Evolutionary conservation across 1,139 yeast genomes (phyloP).

Genomic region (Geotrichum restrictum): DNA sequence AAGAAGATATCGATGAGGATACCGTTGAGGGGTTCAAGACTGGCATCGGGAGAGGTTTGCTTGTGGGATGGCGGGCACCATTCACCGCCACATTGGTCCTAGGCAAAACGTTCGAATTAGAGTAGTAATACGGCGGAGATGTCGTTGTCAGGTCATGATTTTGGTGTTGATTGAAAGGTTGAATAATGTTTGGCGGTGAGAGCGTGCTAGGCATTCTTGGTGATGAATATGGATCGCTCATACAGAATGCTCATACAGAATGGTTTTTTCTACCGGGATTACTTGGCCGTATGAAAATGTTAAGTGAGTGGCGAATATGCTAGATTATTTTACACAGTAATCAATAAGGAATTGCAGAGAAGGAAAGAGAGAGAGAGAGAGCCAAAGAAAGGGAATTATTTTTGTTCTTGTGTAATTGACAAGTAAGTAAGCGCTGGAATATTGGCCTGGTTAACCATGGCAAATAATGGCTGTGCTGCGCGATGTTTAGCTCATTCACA

Average conservation of each 20-base stretch:
- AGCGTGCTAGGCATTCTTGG: background rate
- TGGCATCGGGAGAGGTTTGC: background rate
- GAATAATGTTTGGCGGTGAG: background rate
- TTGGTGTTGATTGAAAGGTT: background rate
- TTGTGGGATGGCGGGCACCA: background rate
- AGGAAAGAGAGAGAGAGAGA: too few species aligned
- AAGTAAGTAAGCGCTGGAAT: too few species aligned
- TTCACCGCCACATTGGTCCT: background rate
- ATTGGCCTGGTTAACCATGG: too few species aligned
- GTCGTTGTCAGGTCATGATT: background rate
- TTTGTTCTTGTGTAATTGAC: too few species aligned
- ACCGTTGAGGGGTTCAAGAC: background rate
- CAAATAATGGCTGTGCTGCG: too few species aligned
- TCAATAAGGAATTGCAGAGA: too few species aligned
- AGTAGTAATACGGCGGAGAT: too few species aligned
- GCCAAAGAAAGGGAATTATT: too few species aligned
- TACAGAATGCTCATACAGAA: background rate
- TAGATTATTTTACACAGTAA: too few species aligned
- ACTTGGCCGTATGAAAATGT: too few species aligned
- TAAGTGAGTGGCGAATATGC: background rate
- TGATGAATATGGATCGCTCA: constrained; percentile 3
- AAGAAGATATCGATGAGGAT: constrained; percentile 9
- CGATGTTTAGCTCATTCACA: background rate
- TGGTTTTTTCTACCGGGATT: too few species aligned
- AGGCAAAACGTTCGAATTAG: background rate